A percentile compares a stretch with the other conserved stretches of the same genome.
Conservation (phyloP, 2,329 filamentous ascomycete genomes). For the Amauroascus verrucosus region DNA sequence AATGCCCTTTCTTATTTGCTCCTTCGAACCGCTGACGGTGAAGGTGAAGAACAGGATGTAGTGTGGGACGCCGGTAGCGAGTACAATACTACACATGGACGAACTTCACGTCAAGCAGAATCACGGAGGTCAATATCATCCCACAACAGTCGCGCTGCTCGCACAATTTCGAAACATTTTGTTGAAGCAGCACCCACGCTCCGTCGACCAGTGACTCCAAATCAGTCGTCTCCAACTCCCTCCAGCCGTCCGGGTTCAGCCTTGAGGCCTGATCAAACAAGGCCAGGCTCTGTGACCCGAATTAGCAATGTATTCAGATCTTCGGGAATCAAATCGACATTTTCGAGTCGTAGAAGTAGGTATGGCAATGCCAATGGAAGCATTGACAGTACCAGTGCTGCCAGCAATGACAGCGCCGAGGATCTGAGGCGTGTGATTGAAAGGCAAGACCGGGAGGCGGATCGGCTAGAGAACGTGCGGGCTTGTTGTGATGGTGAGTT, state of each 20-base stretch:
- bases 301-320: slow-evolving; percentile 41
- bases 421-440: slow-evolving; percentile 73
- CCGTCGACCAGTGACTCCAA: slow-evolving; percentile 29
- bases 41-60: slow-evolving; percentile 42
- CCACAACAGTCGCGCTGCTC: slow-evolving; percentile 63
- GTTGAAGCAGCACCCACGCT: slow-evolving; percentile 32
- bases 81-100: slow-evolving; percentile 62
- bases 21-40: slow-evolving; percentile 55
- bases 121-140: slow-evolving; percentile 60
- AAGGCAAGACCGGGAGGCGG: slow-evolving; percentile 53
- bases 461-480: slow-evolving; percentile 84
- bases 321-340: slow-evolving; percentile 40
- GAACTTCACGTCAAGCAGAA: slow-evolving; percentile 45
- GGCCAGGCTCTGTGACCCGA: slow-evolving; percentile 38
- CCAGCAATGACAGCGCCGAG: slow-evolving; percentile 62
- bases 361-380: slow-evolving; percentile 28
- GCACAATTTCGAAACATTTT: slow-evolving; percentile 51
- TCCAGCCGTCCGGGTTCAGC: slow-evolving; percentile 28
- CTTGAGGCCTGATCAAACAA: slow-evolving; percentile 28
- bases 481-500: slow-evolving; percentile 91
- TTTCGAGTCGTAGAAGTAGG: slow-evolving; percentile 39
- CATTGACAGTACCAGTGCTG: slow-evolving; percentile 32
- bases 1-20: slow-evolving; percentile 91
- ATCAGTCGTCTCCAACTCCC: slow-evolving; percentile 29
- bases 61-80: slow-evolving; percentile 56